Evolutionary conservation across 73 alveolate genomes (phyloP).

Genomic region (Paramecium octaurelia): DNA sequence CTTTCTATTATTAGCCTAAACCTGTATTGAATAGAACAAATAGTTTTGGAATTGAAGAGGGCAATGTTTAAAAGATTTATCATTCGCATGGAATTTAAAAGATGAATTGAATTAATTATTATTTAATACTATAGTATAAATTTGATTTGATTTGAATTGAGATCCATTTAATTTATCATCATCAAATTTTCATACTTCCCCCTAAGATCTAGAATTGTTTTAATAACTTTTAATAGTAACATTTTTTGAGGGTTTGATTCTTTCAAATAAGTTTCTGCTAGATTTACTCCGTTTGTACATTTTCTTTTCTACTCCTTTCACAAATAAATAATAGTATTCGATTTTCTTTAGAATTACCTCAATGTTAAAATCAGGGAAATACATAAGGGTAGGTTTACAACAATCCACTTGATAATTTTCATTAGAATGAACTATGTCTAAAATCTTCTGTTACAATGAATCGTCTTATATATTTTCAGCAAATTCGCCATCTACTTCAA

Average conservation of each 20-base stretch:
- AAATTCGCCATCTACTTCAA: background rate
- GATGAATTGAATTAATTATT: background rate
- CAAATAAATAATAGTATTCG: background rate
- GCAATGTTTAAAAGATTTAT: background rate
- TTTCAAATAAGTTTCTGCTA: background rate
- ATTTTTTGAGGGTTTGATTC: background rate
- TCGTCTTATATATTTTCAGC: background rate
- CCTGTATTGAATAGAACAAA: background rate
- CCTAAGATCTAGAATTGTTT: background rate
- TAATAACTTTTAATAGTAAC: background rate
- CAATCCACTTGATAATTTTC: background rate
- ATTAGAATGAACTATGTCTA: background rate
- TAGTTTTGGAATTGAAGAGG: background rate
- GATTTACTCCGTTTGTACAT: background rate
- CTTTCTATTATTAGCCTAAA: background rate
- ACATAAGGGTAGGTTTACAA: background rate
- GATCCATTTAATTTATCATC: background rate
- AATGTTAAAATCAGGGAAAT: constrained; percentile 22
- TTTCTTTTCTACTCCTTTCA: background rate
- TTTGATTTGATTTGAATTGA: background rate
- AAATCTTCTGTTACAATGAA: background rate
- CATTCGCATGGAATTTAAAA: background rate
- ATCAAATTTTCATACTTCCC: background rate
- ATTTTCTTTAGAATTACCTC: background rate
- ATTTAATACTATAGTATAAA: background rate